Conservation (phyloP, 345 rosid species). For the Gossypium herbaceum region DNA sequence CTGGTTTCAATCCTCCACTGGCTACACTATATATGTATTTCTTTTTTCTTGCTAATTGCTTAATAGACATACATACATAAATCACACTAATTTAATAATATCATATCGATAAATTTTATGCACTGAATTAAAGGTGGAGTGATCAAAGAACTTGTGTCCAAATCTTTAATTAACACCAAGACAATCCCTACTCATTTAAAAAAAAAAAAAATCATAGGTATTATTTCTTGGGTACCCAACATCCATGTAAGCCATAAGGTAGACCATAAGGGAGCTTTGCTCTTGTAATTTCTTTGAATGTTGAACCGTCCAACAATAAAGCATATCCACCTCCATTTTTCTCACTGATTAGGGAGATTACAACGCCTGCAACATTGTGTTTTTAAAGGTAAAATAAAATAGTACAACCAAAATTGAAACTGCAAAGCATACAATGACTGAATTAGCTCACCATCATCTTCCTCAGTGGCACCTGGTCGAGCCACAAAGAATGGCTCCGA, state of each 20-base stretch:
- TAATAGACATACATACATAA: background rate
- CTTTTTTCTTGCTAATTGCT: background rate
- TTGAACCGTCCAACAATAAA: conserved; percentile 64
- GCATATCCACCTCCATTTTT: conserved; percentile 83
- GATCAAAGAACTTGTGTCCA: background rate
- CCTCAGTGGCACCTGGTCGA: conserved; percentile 73
- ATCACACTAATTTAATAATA: background rate
- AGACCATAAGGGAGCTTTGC: conserved; percentile 92
- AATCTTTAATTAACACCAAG: background rate
- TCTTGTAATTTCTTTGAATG: conserved; percentile 87
- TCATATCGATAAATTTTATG: background rate
- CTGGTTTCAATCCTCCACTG: background rate
- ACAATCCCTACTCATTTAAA: background rate
- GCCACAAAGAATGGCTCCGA: conserved; percentile 93
- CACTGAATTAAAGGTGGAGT: background rate
- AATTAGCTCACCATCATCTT: conserved; percentile 81
- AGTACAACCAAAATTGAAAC: background rate
- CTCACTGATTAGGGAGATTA: conserved; percentile 77
- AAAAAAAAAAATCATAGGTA: background rate
- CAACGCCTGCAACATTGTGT: conserved; percentile 50
- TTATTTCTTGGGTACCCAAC: conserved; percentile 74
- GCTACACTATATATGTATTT: background rate
- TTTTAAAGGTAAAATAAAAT: background rate
- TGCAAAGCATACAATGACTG: background rate
- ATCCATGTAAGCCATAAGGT: conserved; percentile 94